A percentile compares a stretch with the other conserved stretches of the same genome.
phyloP scores from a whole-genome alignment of 805 yeast genomes.

The Lachancea lanzarotensis region DNA sequence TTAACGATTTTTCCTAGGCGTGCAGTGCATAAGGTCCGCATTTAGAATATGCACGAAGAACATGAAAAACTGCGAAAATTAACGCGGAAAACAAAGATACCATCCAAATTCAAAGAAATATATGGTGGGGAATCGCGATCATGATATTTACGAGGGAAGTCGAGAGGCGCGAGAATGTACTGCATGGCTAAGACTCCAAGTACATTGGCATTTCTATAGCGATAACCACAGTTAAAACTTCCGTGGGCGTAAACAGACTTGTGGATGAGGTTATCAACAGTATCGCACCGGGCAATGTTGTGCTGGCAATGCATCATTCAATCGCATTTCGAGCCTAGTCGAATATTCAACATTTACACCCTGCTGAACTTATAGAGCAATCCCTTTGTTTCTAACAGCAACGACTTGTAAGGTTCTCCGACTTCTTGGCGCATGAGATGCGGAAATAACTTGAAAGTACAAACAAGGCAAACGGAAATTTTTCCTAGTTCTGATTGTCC shows the following conservation, averaged over 20 bases:
- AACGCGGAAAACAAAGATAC: neutral
- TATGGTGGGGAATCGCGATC: neutral
- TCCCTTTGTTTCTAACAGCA: neutral
- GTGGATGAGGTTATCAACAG: neutral
- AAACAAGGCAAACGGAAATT: neutral
- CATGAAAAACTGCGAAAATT: neutral
- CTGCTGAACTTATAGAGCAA: neutral
- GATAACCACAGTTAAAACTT: neutral
- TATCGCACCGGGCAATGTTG: neutral
- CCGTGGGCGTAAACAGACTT: neutral
- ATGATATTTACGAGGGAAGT: neutral
- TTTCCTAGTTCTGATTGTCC: no score
- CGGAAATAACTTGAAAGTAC: neutral
- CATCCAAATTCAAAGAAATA: neutral
- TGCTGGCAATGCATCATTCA: neutral
- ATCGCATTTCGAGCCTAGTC: neutral
- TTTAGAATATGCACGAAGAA: neutral
- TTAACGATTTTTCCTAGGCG: neutral
- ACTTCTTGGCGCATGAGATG: neutral
- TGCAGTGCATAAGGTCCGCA: neutral
- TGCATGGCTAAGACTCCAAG: neutral
- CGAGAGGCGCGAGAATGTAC: neutral
- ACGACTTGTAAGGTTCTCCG: neutral
- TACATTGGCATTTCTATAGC: neutral
- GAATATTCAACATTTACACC: neutral